Conservation (phyloP, 2,329 filamentous ascomycete species). For the Gliomastix tumulicola region DNA sequence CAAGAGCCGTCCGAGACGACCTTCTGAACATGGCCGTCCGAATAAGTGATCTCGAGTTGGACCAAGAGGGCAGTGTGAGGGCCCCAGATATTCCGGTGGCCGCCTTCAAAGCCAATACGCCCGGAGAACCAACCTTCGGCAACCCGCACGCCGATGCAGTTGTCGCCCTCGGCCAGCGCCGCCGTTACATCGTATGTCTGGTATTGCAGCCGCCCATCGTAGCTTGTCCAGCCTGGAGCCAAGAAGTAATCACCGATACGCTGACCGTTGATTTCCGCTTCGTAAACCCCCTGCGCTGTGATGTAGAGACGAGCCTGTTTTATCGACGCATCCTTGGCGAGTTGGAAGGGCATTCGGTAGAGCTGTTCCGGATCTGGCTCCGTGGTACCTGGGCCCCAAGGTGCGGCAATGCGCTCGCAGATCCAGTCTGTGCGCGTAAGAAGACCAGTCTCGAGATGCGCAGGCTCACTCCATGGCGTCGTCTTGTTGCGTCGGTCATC, state of each 20-base stretch:
- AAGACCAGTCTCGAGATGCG: background rate
- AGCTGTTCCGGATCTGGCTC: background rate
- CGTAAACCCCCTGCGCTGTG: constrained; percentile 1
- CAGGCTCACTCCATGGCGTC: background rate
- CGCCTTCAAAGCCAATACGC: constrained; percentile 1
- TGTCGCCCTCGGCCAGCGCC: background rate
- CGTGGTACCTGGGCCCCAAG: background rate
- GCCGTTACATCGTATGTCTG: constrained; percentile 1
- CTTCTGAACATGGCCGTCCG: background rate
- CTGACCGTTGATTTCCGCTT: background rate
- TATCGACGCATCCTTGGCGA: background rate
- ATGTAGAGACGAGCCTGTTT: constrained; percentile 1
- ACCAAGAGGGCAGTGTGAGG: background rate
- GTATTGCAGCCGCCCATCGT: constrained; percentile 1
- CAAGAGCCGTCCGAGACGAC: background rate
- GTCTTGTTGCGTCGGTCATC: background rate
- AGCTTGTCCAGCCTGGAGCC: constrained; percentile 1
- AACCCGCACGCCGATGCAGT: constrained; percentile 1
- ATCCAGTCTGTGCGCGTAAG: background rate
- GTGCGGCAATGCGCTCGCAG: constrained; percentile 1
- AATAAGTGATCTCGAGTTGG: background rate
- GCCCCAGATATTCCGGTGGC: constrained; percentile 2
- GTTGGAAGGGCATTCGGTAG: background rate
- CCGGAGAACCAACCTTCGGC: constrained; percentile 1
- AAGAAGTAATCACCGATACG: background rate